Base-by-base conservation (phyloP, 1,284 basidiomycete genomes). In the Wolfiporia cocos region DNA sequence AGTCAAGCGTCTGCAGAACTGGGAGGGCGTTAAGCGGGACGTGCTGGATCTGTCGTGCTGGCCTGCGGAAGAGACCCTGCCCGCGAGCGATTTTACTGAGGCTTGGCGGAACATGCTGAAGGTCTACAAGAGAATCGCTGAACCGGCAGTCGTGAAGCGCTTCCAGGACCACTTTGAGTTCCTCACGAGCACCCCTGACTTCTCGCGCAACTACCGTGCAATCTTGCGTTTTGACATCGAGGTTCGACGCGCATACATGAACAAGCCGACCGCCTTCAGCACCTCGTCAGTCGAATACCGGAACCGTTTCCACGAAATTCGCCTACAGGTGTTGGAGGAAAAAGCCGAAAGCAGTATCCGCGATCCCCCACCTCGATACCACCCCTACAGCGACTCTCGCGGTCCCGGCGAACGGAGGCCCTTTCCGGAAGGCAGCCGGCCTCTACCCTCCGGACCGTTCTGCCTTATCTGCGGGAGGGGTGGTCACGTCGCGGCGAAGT, bases 381-480 rank as follows among this genome's bases (percentile, higher is more conserved):
- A 29, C 28, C 28, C 9, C n/a, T 29, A 29, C 9, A 29, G 9
- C 9, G 9, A 29, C 9, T 9, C 9, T n/a, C 9, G 28, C n/a
- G 28, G n/a, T n/a, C n/a, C n/a, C n/a, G n/a, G n/a, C n/a, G n/a
- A n/a, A n/a, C n/a, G n/a, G n/a, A n/a, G n/a, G 28, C 29, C 42
- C 37, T 38, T 41, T 44, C 42, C 20, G 14, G 22, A 10, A 32
- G 39, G 43, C 47, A 48, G 34, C 30, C 12, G 14, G 35, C 21
- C 31, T n/a, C n/a, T 29, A 30, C 17, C 34, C 35, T 24, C 26
- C 39, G 39, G 29, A 12, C 22, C 36, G 10, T 32, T 45, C 33
- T 49, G 48, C 42, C 45, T 49, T 30, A 34, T 47, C 42, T 49
- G 48, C 39, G 43, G 26, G 20, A 7, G 26, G 26, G 34, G 26